A percentile compares a stretch with the other conserved stretches of the same genome.
Conservation (phyloP, 805 yeast species). For the Yarrowia deformans region DNA sequence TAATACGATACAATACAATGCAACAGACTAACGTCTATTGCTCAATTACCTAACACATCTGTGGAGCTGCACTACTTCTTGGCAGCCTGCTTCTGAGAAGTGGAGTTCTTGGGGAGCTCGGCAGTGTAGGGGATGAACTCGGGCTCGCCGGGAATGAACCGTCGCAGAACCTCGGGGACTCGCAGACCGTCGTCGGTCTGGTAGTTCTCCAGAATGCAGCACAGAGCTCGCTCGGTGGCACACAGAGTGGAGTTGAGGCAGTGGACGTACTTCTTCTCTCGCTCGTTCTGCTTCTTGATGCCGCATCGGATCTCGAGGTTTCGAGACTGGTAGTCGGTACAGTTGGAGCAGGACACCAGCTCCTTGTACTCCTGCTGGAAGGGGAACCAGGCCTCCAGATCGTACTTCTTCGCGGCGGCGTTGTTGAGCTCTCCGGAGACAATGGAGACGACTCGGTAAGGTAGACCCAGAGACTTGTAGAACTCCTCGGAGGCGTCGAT, state of each 20-base stretch:
- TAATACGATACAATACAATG: no score
- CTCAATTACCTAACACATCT: constrained; percentile 9
- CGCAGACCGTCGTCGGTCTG: constrained; percentile 95
- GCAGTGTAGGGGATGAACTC: constrained; percentile 90
- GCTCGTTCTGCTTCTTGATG: constrained; percentile 91
- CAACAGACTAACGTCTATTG: no score
- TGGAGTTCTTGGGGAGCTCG: constrained; percentile 84
- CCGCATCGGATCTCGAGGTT: constrained; percentile 99
- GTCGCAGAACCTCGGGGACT: constrained; percentile 94
- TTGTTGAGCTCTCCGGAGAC: constrained; percentile 98
- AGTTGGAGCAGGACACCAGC: constrained; percentile 97
- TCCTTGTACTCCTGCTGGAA: constrained; percentile 98
- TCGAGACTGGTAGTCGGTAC: constrained; percentile 99
- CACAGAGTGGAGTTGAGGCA: constrained; percentile 96
- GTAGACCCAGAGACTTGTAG: constrained; percentile 88
- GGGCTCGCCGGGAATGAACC: constrained; percentile 97
- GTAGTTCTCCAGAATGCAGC: constrained; percentile 97
- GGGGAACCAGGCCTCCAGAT: constrained; percentile 99
- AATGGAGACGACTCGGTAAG: constrained; percentile 96
- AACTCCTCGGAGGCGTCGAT: constrained; percentile 89
- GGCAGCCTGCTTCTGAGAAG: constrained; percentile 43
- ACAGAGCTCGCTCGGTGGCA: constrained; percentile 97
- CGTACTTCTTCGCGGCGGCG: constrained; percentile 99
- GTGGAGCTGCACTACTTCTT: constrained; percentile 18
- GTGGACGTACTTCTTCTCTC: constrained; percentile 97